Percentiles rank a stretch among this genome's conserved stretches.
Evolutionary conservation across 768 basidiomycete species (phyloP).

Genomic region (Lanmaoa pseudosensibilis): DNA sequence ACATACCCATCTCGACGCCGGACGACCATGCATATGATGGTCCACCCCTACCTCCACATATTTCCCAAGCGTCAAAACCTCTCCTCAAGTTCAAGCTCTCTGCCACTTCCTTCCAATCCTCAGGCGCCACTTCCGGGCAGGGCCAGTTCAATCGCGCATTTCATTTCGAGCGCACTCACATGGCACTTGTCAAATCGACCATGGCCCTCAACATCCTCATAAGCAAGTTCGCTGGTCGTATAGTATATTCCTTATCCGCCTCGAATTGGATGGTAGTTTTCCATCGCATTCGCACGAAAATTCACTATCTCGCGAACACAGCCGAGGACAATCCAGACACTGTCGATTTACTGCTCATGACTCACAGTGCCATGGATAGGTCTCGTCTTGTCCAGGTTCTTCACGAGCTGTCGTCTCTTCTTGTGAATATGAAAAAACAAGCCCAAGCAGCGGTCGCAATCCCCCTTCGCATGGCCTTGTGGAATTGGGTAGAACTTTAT

Average conservation of each 20-base stretch:
- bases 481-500: constrained; percentile 87
- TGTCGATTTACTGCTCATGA: constrained; percentile 75
- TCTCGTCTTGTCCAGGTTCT: constrained; percentile 67
- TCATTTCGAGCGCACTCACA: constrained; percentile 62
- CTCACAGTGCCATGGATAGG: constrained; percentile 73
- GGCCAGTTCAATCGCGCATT: constrained; percentile 27
- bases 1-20: constrained; percentile 32
- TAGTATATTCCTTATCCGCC: constrained; percentile 84
- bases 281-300: constrained; percentile 64
- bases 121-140: constrained; percentile 32
- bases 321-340: constrained; percentile 61
- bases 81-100: constrained; percentile 36
- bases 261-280: constrained; percentile 86
- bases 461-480: constrained; percentile 74
- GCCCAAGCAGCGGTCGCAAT: constrained; percentile 71
- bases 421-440: constrained; percentile 78
- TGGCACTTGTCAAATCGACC: constrained; percentile 55
- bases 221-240: constrained; percentile 69
- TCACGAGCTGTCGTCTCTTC: constrained; percentile 76
- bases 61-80: constrained; percentile 39
- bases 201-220: constrained; percentile 61
- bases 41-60: constrained; percentile 39
- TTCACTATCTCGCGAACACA: constrained; percentile 58
- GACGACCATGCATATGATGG: constrained; percentile 22
- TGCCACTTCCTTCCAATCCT: constrained; percentile 42